phyloP scores from a whole-genome alignment of 495 filamentous ascomycete species.

The Staphylotrichum tortipilum region DNA sequence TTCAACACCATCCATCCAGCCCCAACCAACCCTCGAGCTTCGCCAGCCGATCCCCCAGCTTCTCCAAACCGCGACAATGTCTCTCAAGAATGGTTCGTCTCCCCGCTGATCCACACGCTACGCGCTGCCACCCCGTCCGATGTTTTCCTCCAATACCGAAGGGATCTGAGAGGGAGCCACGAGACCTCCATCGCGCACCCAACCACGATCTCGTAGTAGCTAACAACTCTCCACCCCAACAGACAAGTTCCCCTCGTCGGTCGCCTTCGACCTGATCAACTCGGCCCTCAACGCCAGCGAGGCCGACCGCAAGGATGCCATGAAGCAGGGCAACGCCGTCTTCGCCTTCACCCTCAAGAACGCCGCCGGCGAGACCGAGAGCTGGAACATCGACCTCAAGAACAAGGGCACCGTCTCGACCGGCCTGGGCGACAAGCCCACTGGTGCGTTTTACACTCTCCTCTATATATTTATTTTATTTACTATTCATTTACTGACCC shows the following conservation, averaged over 20 bases:
- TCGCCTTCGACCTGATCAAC: conserved; percentile 84
- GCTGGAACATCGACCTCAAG: conserved; percentile 95
- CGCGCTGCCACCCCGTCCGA: too few species aligned
- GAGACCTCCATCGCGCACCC: too few species aligned
- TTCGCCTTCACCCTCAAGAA: conserved; percentile 94
- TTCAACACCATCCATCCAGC: not conserved
- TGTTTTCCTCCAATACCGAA: not conserved
- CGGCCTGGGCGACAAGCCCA: conserved; percentile 70
- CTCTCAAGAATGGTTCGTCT: conserved; percentile 68
- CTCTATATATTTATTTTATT: too few species aligned
- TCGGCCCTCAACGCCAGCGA: conserved; percentile 57
- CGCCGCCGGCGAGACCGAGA: conserved; percentile 61
- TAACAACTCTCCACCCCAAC: not conserved
- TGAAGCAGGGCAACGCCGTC: conserved; percentile 78
- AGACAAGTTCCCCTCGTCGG: conserved; percentile 87
- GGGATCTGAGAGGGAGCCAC: too few species aligned
- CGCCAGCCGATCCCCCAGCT: conserved; percentile 9
- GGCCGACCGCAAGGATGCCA: conserved; percentile 73
- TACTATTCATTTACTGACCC: too few species aligned
- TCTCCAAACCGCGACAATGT: conserved; percentile 53
- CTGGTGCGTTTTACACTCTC: conserved; percentile 68
- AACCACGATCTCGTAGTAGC: too few species aligned
- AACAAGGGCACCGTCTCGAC: conserved; percentile 73
- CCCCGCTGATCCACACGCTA: too few species aligned
- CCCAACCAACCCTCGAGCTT: too few species aligned